Conservation (phyloP, 2,329 filamentous ascomycete species). For the Clonostachys byssicola region DNA sequence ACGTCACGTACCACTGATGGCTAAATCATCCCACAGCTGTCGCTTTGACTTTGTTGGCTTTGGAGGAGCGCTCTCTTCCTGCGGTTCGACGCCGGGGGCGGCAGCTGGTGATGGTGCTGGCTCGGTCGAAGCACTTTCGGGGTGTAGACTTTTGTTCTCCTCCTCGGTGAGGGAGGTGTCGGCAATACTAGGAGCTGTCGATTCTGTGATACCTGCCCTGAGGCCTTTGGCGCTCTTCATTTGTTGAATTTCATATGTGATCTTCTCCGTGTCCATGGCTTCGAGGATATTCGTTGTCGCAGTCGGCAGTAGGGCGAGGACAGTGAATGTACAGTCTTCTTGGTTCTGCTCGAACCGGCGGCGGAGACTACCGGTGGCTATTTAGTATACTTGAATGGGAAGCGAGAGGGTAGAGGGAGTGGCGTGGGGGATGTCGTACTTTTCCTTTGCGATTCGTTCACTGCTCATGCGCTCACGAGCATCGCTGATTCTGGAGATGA, state of each 20-base stretch:
- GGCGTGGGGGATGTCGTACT: slow-evolving; percentile 51
- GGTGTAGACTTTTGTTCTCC: slow-evolving; percentile 66
- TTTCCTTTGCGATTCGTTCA: slow-evolving; percentile 93
- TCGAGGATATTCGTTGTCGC: slow-evolving; percentile 86
- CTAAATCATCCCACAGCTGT: slow-evolving; percentile 96
- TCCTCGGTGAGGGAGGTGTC: slow-evolving; percentile 78
- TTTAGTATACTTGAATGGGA: slow-evolving; percentile 1
- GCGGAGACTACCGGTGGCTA: slow-evolving; percentile 60
- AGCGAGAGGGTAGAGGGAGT: not conserved
- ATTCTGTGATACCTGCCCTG: slow-evolving; percentile 46
- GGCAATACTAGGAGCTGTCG: slow-evolving; percentile 54
- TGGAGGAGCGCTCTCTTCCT: slow-evolving; percentile 29
- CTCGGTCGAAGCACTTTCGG: too few relatives aligned
- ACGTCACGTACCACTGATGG: slow-evolving; percentile 74
- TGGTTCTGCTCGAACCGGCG: slow-evolving; percentile 98
- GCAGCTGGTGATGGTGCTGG: too few relatives aligned
- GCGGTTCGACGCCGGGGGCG: slow-evolving; percentile 11
- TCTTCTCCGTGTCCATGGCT: slow-evolving; percentile 84
- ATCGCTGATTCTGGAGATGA: slow-evolving; percentile 85
- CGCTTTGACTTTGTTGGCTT: slow-evolving; percentile 74
- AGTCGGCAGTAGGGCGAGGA: slow-evolving; percentile 90
- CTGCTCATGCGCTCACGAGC: slow-evolving; percentile 95
- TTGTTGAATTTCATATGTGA: slow-evolving; percentile 90
- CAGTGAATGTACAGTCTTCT: slow-evolving; percentile 96
- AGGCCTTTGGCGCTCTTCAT: slow-evolving; percentile 69